These are phyloP conservation scores for Dicorynia guianensis DNA, from an alignment of 306 rosid genomes.

Conservation along the genomic window DNA sequence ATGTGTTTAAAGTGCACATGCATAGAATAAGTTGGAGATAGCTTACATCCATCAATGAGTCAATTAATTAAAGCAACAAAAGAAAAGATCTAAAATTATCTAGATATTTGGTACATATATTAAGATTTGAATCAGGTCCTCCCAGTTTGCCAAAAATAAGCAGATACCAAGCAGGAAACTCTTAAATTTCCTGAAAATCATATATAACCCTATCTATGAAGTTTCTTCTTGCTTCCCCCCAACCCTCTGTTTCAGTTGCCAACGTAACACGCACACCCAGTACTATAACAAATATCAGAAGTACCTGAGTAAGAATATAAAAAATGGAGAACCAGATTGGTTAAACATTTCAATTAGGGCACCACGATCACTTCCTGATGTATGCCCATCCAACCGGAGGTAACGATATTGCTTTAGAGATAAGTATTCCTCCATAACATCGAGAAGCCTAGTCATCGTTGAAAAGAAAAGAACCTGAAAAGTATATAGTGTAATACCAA, in stretches of 20 bases:
- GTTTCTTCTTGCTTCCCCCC: too few species aligned
- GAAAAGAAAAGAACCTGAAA: slow-evolving; percentile 99
- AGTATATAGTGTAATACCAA: slow-evolving; percentile 30
- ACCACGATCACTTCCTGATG: slow-evolving; percentile 96
- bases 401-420: slow-evolving; percentile 74
- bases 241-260: too few species aligned
- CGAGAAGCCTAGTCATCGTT: slow-evolving; percentile 97
- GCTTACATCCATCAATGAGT: not conserved
- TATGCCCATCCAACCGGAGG: slow-evolving; percentile 88
- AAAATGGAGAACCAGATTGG: slow-evolving; percentile 75
- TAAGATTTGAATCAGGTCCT: too few species aligned
- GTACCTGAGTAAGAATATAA: slow-evolving; percentile 95
- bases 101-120: too few species aligned
- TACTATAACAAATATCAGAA: slow-evolving; percentile 26
- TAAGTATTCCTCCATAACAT: slow-evolving; percentile 99
- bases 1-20: not conserved
- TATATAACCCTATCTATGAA: too few species aligned
- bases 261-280: not conserved
- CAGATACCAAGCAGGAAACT: too few species aligned
- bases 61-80: not conserved
- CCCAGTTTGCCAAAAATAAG: too few species aligned
- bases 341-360: slow-evolving; percentile 89
- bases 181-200: too few species aligned
- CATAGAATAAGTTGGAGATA: slow-evolving; percentile 10
- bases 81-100: slow-evolving; percentile 14